Base-by-base conservation (phyloP, 176 grass and related monocot genomes). In the Tillandsia leiboldiana region DNA sequence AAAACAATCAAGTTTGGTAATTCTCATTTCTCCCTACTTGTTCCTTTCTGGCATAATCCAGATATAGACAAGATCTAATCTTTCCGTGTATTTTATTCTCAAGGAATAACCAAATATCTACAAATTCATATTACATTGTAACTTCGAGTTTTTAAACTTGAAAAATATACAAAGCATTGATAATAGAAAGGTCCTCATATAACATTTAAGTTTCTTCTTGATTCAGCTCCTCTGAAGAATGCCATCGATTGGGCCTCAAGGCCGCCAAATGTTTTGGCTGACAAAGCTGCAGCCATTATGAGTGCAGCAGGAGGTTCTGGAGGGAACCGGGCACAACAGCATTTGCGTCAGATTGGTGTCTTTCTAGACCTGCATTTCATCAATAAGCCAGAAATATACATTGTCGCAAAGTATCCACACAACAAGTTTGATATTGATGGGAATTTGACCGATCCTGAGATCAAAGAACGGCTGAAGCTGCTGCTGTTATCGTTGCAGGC, bases 171-270 rank as follows among this genome's bases (percentile, higher is more conserved):
- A 42, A 42, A 42, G 33, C 33, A 5, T 42, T 42, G 33, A 42
- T 42, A 42, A 42, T 6, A 42, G 33, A 42, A 42, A 42, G 33
- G 3, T 42, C 4, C 33, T 42, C 33, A 42, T 42, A 42, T 42
- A 7, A 71, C 53, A 13, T 71, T 12, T 53, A 10, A 11, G 33
- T 11, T 8, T 12, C 28, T 23, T 12, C 22, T 54, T 9, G 7
- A 54, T 73, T 20, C 48, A 95, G 85, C 77, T 51, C 83, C 88
- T 64, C 49, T 96, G 62, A 93, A 97, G 69, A 97, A 97, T 61
- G 86, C 94, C 50, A 65, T 97, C 11, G 94, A 93, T 71, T 93
- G 89, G 89, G 94, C 68, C 0, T 97, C 94, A 10, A 80, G 89
- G 57, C 74, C 79, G 1, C 73, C 79, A 1, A 90, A 97, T 81